Base-by-base conservation (phyloP, 495 filamentous ascomycete species). In the Trichoderma orchidacearum region DNA sequence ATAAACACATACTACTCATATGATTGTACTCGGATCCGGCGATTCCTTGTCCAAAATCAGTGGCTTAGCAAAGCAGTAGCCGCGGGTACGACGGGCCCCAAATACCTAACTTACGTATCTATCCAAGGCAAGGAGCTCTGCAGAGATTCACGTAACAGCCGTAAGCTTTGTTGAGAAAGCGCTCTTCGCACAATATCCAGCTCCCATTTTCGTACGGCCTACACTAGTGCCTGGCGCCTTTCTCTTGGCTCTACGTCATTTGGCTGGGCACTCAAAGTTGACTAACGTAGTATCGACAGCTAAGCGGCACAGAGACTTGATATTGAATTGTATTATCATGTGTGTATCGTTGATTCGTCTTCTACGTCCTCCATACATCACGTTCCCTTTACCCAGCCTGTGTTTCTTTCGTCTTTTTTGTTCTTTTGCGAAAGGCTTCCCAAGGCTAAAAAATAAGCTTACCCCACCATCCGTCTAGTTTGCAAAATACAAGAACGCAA, bases 401-500 rank as follows among this genome's bases (percentile, higher is more conserved):
- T 48, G 41, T 23, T 48, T 48, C n/a, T 23, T 48, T 48, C 18
- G 32, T 23, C 27, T 48, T 48, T 41, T 21, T 41, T 41, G n/a
- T 17, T 27, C 41, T 27, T 48, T 13, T 27, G 41, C 27, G 21
- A 48, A 48, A 27, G 41, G 11, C 41, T 48, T 48, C 41, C 21
- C 41, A 25, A 25, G 41, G 41, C 41, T 27, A 48, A 8, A 3
- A 48, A 48, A 48, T 4, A 41, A 48, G 18, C 41, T 48, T 48
- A 48, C 41, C 41, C 41, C 41, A 48, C 41, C 41, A 48, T 48
- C 41, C 18, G 18, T 48, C 41, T 48, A 48, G 41, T 11, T 48
- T 48, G 41, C 41, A 48, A 48, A 48, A 48, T 48, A 48, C 41
- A 48, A 48, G 21, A 48, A 48, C 41, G 41, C 18, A 48, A 48